Percentiles rank a stretch among this genome's conserved stretches.
These are phyloP conservation scores for Cyberlindnera euphorbiae DNA, from an alignment of 805 yeast species.

Conservation along the genomic window DNA sequence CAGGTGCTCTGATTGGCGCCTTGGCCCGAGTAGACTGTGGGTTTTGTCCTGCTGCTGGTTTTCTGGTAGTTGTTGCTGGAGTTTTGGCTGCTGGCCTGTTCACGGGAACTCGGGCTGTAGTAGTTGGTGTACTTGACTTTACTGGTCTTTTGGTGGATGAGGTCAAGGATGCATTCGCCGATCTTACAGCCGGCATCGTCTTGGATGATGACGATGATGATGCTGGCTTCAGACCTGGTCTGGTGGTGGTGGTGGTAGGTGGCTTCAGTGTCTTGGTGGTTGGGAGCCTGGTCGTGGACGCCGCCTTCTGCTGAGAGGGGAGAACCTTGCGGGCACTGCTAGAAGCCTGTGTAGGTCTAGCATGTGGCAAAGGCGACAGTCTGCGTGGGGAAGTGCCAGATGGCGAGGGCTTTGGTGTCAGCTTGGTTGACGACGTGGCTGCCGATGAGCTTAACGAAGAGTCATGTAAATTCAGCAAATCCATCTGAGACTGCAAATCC, in stretches of 20 bases:
- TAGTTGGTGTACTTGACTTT: conserved; percentile 2
- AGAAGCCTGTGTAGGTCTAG: conserved; percentile 1
- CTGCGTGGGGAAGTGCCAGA: conserved; percentile 3
- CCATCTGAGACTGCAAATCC: conserved; percentile 4
- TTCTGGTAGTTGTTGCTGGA: conserved; percentile 2
- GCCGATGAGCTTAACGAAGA: conserved; percentile 2
- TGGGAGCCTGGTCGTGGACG: conserved; percentile 12
- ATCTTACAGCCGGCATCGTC: conserved; percentile 5
- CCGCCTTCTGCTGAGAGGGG: conserved; percentile 8
- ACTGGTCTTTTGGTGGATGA: conserved; percentile 8
- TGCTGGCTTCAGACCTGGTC: conserved; percentile 6
- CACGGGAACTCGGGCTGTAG: neutral
- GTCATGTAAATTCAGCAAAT: neutral
- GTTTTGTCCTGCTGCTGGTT: too few relatives aligned
- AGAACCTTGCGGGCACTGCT: conserved; percentile 5
- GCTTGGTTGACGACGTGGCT: conserved; percentile 3
- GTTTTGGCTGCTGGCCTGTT: neutral
- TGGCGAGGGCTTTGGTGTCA: conserved; percentile 1
- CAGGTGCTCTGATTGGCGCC: conserved; percentile 6
- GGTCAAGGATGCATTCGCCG: conserved; percentile 4
- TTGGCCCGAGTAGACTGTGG: too few relatives aligned
- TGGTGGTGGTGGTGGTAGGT: conserved; percentile 1
- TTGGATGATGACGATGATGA: conserved; percentile 2
- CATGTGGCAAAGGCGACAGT: conserved; percentile 5
- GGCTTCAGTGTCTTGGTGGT: conserved; percentile 2